Conservation (phyloP, 2,329 filamentous ascomycete species). For the Aspergillus fructus region DNA sequence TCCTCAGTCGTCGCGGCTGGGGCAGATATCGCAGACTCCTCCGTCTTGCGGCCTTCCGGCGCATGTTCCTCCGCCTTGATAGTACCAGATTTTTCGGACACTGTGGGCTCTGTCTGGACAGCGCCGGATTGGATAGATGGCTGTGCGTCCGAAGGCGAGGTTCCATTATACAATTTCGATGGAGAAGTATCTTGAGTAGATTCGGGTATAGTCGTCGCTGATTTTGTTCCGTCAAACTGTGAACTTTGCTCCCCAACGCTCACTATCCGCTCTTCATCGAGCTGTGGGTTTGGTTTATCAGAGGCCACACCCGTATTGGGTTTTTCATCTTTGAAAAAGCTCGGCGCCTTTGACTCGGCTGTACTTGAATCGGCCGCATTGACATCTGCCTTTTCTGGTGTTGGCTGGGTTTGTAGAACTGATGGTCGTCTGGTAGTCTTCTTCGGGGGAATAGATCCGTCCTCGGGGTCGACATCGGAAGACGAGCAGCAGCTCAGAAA, state of each 20-base stretch:
- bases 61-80: conserved; percentile 19
- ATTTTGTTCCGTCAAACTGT: conserved; percentile 33
- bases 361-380: conserved; percentile 41
- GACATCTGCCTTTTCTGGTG: conserved; percentile 41
- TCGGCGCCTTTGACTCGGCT: conserved; percentile 39
- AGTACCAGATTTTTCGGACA: conserved; percentile 10
- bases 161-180: conserved; percentile 19
- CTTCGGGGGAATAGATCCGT: conserved; percentile 46
- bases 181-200: conserved; percentile 10
- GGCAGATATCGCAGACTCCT: conserved; percentile 40
- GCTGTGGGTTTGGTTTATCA: conserved; percentile 26
- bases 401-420: conserved; percentile 36
- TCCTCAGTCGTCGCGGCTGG: conserved; percentile 45
- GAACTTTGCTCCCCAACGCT: conserved; percentile 40
- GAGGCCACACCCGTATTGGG: conserved; percentile 30
- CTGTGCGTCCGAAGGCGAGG: background rate
- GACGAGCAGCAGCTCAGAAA: conserved; percentile 52
- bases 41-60: conserved; percentile 11
- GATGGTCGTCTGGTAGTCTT: conserved; percentile 42
- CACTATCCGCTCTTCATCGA: conserved; percentile 30
- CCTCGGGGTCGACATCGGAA: conserved; percentile 45
- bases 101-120: conserved; percentile 16
- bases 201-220: conserved; percentile 17
- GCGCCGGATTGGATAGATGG: conserved; percentile 7
- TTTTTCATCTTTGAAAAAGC: conserved; percentile 40